Percentiles rank a stretch among this genome's conserved stretches.
Conservation (phyloP, 148 eudicot species). For the Fagopyrum homotropicum region DNA sequence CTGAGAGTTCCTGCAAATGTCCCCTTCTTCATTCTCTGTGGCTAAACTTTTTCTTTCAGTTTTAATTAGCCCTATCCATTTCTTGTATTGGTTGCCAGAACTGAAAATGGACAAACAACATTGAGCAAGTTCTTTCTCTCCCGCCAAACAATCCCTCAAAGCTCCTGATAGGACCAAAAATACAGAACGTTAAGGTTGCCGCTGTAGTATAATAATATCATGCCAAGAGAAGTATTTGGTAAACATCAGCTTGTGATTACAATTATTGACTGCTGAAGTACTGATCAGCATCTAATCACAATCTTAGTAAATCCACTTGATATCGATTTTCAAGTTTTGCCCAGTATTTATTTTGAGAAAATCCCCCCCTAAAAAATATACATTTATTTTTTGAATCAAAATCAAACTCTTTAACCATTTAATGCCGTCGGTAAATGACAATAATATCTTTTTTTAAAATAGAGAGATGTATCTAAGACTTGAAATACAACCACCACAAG, state of each 20-base stretch:
- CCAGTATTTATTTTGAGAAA: not conserved
- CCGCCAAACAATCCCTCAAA: constrained; percentile 41
- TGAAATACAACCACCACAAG: constrained; percentile 3
- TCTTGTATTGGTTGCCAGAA: constrained; percentile 39
- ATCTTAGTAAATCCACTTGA: not conserved
- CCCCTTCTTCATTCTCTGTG: constrained; percentile 12
- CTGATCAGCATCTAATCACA: not conserved
- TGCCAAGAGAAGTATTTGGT: not conserved
- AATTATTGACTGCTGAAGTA: not conserved
- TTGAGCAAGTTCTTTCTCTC: constrained; percentile 43
- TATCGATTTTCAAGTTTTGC: not conserved
- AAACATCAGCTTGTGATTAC: not conserved
- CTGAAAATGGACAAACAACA: constrained; percentile 51
- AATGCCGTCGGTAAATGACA: not conserved
- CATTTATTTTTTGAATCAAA: not conserved
- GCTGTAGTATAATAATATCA: not conserved
- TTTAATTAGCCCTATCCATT: constrained; percentile 41
- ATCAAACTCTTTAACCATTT: not conserved
- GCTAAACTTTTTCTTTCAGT: constrained; percentile 1
- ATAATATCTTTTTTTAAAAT: not conserved
- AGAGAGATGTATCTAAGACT: not conserved
- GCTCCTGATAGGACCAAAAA: constrained; percentile 42
- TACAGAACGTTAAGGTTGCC: not conserved
- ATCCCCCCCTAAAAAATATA: not conserved
- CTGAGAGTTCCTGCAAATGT: constrained; percentile 14